Evolutionary conservation across 805 yeast genomes (phyloP).

Genomic region (Jamesozyma gamospora): DNA sequence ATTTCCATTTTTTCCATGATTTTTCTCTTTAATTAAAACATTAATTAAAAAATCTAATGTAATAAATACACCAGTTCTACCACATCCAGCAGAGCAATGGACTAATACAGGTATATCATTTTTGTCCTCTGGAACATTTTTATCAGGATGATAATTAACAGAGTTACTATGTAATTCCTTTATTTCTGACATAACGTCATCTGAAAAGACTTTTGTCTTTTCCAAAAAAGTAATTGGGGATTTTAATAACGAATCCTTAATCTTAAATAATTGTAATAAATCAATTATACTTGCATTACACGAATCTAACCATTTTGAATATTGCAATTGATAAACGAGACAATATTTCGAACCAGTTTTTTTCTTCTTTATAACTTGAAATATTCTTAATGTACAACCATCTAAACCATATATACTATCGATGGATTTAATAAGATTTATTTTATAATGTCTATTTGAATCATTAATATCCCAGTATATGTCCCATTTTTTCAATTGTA

Average conservation of each 20-base stretch:
- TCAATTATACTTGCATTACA: slow-evolving; percentile 42
- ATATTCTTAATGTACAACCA: slow-evolving; percentile 29
- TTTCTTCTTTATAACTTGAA: slow-evolving; percentile 12
- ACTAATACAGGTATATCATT: slow-evolving; percentile 44
- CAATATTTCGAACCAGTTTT: neutral
- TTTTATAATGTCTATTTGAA: slow-evolving; percentile 13
- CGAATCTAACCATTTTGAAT: slow-evolving; percentile 78
- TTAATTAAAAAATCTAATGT: slow-evolving; percentile 46
- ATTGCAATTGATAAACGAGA: slow-evolving; percentile 60
- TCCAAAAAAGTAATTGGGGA: slow-evolving; percentile 8
- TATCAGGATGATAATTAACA: neutral
- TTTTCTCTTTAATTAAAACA: slow-evolving; percentile 25
- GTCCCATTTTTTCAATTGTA: slow-evolving; percentile 68
- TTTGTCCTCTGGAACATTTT: neutral
- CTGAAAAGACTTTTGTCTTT: neutral
- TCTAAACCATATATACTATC: slow-evolving; percentile 24
- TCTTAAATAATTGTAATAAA: slow-evolving; percentile 23
- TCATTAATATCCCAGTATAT: slow-evolving; percentile 59
- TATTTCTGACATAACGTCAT: neutral
- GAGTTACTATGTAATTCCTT: slow-evolving; percentile 2
- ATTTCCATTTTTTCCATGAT: slow-evolving; percentile 17
- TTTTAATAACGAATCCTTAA: slow-evolving; percentile 19
- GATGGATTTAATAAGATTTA: slow-evolving; percentile 29
- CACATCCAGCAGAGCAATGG: slow-evolving; percentile 97
- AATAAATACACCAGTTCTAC: slow-evolving; percentile 85